Evolutionary conservation across 2,329 filamentous ascomycete genomes (phyloP).

Genomic region (Arthrobotrys pseudoclavata): DNA sequence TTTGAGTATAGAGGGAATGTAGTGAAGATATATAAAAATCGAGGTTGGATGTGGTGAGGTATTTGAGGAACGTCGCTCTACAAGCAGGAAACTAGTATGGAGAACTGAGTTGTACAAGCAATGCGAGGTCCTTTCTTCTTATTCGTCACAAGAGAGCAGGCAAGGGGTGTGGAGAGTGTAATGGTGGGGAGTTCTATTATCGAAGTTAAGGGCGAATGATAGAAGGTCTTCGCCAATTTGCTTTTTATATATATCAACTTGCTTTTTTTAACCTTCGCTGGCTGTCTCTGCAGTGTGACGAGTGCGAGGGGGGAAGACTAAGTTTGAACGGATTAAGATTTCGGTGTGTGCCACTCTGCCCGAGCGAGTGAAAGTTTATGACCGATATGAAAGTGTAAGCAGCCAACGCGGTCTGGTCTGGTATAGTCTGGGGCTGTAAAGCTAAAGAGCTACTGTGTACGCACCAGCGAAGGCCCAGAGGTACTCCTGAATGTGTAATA

Average conservation of each 20-base stretch:
- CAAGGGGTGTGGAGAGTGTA: slow-evolving; percentile 45
- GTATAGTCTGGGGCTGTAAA: slow-evolving; percentile 44
- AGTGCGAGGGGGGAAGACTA: slow-evolving; percentile 42
- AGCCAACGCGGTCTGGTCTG: slow-evolving; percentile 38
- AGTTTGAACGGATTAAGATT: slow-evolving; percentile 59
- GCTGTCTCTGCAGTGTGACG: slow-evolving; percentile 57
- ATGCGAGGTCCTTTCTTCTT: slow-evolving; percentile 58
- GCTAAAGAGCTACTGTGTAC: slow-evolving; percentile 56
- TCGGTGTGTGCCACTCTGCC: slow-evolving; percentile 56
- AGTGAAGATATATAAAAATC: slow-evolving; percentile 59
- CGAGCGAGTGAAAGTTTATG: slow-evolving; percentile 39
- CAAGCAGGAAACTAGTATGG: slow-evolving; percentile 52
- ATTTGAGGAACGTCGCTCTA: slow-evolving; percentile 60
- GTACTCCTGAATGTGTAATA: slow-evolving; percentile 51
- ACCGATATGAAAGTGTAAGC: slow-evolving; percentile 56
- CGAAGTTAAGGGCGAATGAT: slow-evolving; percentile 52
- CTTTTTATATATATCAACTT: slow-evolving; percentile 42
- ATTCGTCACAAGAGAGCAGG: slow-evolving; percentile 57
- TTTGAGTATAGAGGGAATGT: slow-evolving; percentile 58
- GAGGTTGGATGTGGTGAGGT: slow-evolving; percentile 56
- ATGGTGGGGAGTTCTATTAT: slow-evolving; percentile 56
- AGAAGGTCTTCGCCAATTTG: slow-evolving; percentile 25
- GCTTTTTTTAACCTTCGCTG: slow-evolving; percentile 34
- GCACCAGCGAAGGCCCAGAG: slow-evolving; percentile 38
- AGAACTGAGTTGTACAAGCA: slow-evolving; percentile 60